Evolutionary conservation across 176 grass and related monocot genomes (phyloP), one percentile per base, ranked within the genome.

Genomic region (Pharus latifolius): DNA sequence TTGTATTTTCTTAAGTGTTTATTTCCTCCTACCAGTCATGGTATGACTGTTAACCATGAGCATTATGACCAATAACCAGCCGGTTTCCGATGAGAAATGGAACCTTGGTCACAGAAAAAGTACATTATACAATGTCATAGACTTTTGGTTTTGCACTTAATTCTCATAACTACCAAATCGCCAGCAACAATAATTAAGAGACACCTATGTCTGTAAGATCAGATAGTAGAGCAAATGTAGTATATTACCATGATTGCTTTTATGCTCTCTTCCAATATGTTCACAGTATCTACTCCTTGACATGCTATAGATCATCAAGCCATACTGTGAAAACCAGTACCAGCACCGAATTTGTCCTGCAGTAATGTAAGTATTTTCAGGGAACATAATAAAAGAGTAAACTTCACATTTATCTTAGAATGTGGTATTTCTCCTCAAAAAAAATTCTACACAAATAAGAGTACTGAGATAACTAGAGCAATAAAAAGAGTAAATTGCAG

Each of bases 181-280:
- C 11, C 6, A 63, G 35, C 32, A 68, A 23, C 23, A 4, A 59
- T 54, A 40, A 65, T 15, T 57, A 77, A 55, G 7, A 45, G 20
- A 42, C 6, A 41, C 6, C 31, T 20, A 53, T 30, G 17, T 25
- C 3, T 37, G 35, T 11, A 70, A 35, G 15, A 54, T 67, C 15
- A 55, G 46, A 14, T 47, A 57, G 41, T 5, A 60, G 28, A 61
- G 4, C 10, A 16, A 72, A 22, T 6, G 17, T 13, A 17, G 59
- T 26, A 61, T 80, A 32, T 65, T 88, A 93, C 94, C 89, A 75
- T 98, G 94, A 80, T 98, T 98, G 86, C 94, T 85, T 87, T 97
- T 97, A 72, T 97, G 94, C 72, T 97, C 94, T 65, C 94, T 84
- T 83, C 83, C 94, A 92, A 97, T 97, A 78, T 85, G 29, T 44